Evolutionary conservation across 73 alveolate genomes (phyloP), one percentile per base, ranked within the genome.

Genomic region (Paramecium sexaurelia): DNA sequence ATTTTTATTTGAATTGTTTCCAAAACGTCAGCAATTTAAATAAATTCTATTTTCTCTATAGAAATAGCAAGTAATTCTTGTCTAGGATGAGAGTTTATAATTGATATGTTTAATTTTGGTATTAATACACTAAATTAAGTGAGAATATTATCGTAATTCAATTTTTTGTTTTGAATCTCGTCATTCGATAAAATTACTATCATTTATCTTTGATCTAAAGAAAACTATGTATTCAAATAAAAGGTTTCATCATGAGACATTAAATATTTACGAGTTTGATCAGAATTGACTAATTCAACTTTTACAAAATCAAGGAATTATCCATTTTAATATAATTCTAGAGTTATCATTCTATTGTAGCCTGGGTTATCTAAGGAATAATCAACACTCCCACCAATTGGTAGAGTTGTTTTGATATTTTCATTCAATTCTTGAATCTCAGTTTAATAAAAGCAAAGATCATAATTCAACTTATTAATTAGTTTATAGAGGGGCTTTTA

Each of bases 351-450:
- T 45, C 55, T 78, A 20, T 22, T 1, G 24, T 37, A 78, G 0
- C 61, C 68, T 1, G 90, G 90, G 20, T 78, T 78, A 33, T 78
- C 90, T 29, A 78, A 45, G 0, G 90, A 78, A 78, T 78, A 78
- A 6, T 39, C 68, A 78, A 78, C 90, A 7, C 26, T 17, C 3
- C 35, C 27, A 3, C 71, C 71, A 5, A 15, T 24, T 3, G 43
- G 40, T 22, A 78, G 26, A 22, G 39, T 41, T 29, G 71, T 41
- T 45, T 78, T 78, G 55, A 78, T 78, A 45, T 17, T 3, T 11
- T 39, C 90, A 78, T 78, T 78, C 51, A 78, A 78, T 45, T 78
- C 90, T 22, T 40, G 36, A 8, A 78, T 78, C 6, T 78, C 90
- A 29, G 90, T 29, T 43, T 78, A 40, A 78, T 78, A 78, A 45